Conservation (phyloP, 257 asterid species). For the Gardenia jasminoides region DNA sequence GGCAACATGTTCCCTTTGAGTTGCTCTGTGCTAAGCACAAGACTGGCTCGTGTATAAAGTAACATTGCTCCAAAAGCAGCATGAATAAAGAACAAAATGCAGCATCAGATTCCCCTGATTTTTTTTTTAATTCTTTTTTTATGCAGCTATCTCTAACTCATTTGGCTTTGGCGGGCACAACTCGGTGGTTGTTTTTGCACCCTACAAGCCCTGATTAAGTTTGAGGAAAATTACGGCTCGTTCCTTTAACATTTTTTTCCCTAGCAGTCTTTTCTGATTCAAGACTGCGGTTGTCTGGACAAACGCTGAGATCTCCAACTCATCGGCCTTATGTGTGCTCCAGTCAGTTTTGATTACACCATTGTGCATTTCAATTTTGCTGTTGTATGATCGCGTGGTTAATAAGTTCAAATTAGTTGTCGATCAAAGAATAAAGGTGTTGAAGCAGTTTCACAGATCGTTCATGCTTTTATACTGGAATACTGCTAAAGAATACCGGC, state of each 20-base stretch:
- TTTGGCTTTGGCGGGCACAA: slow-evolving; percentile 76
- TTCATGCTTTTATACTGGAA: background rate
- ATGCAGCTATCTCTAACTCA: slow-evolving; percentile 69
- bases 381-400: background rate
- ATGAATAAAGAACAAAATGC: background rate
- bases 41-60: background rate
- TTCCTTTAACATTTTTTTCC: background rate
- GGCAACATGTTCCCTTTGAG: background rate
- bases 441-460: background rate
- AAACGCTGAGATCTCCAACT: background rate
- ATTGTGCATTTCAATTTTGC: background rate
- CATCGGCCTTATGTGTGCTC: background rate
- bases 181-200: slow-evolving; percentile 69
- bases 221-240: background rate
- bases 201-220: slow-evolving; percentile 52
- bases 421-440: background rate
- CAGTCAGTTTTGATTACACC: background rate
- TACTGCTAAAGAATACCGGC: too few relatives aligned
- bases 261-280: background rate
- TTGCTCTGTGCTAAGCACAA: background rate
- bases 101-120: background rate
- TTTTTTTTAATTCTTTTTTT: background rate
- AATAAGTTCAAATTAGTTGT: background rate
- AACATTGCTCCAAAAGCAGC: background rate
- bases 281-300: background rate